These are phyloP conservation scores for Venturia nashicola DNA, from an alignment of 2,329 filamentous ascomycete species.

Conservation along the genomic window DNA sequence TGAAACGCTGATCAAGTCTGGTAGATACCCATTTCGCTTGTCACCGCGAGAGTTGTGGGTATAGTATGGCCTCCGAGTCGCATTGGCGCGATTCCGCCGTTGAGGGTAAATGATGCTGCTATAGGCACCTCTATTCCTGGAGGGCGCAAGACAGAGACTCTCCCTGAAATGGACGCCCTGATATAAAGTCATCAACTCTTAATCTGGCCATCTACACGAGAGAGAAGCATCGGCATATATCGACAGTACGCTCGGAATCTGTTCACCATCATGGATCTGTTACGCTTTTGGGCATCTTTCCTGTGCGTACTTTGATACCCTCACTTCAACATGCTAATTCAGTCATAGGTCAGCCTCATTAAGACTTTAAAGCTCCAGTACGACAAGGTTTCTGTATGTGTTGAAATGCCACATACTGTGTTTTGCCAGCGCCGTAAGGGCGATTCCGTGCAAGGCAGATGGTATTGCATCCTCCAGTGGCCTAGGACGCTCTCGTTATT, in stretches of 20 bases:
- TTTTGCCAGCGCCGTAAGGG: too few relatives aligned
- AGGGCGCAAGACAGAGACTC: not conserved
- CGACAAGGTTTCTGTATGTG: too few relatives aligned
- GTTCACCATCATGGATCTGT: not conserved
- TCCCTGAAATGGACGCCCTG: not conserved
- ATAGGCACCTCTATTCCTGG: not conserved
- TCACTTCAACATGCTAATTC: too few relatives aligned
- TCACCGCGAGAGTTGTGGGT: slow-evolving; percentile 4
- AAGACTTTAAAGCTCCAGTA: too few relatives aligned
- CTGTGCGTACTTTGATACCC: not conserved
- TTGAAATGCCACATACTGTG: too few relatives aligned
- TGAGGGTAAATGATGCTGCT: not conserved
- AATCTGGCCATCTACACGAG: not conserved
- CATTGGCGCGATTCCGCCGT: not conserved
- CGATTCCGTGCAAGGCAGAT: too few relatives aligned
- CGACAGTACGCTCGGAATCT: not conserved
- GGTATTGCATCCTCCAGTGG: too few relatives aligned
- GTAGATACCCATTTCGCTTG: slow-evolving; percentile 8
- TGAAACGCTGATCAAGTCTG: not conserved
- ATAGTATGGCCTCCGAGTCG: slow-evolving; percentile 9
- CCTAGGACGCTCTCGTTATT: too few relatives aligned
- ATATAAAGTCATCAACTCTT: not conserved
- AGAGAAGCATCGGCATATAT: not conserved
- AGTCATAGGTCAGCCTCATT: too few relatives aligned
- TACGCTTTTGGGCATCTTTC: not conserved